Percentiles rank a stretch among this genome's conserved stretches.
phyloP scores from a whole-genome alignment of 495 filamentous ascomycete species.

The Tuber microsphaerosporum region DNA sequence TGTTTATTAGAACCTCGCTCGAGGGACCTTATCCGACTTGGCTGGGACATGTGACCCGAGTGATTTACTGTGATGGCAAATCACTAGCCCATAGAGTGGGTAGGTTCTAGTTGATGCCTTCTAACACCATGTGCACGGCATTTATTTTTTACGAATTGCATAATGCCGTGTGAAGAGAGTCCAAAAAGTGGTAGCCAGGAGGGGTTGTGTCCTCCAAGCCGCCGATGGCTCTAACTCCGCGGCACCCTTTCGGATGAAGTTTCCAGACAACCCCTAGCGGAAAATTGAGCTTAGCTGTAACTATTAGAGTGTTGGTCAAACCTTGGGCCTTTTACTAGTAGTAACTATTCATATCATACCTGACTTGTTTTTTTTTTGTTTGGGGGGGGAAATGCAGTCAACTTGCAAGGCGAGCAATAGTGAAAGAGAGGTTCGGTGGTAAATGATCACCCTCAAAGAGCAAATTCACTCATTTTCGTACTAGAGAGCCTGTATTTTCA shows the following conservation, averaged over 20 bases:
- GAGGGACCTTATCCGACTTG: not conserved
- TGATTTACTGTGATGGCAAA: not conserved
- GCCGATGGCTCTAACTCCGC: too few species aligned
- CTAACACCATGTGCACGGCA: too few species aligned
- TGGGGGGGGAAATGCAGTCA: not conserved
- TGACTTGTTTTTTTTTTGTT: too few species aligned
- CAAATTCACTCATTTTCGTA: not conserved
- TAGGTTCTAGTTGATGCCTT: too few species aligned
- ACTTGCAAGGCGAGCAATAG: not conserved
- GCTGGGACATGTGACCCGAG: not conserved
- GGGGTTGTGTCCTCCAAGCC: not conserved
- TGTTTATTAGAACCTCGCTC: not conserved
- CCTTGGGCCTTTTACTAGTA: too few species aligned
- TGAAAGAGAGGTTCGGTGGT: not conserved
- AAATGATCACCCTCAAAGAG: not conserved
- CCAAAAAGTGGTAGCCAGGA: not conserved
- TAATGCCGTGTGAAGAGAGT: not conserved
- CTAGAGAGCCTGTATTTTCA: not conserved
- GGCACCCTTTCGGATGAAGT: too few species aligned
- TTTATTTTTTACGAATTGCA: not conserved
- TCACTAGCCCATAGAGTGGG: too few species aligned
- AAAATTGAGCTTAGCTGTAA: not conserved
- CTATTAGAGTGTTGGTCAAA: not conserved
- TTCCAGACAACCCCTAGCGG: too few species aligned
- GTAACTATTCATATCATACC: not conserved